A percentile compares a stretch with the other conserved stretches of the same genome.
Evolutionary conservation across 2,329 filamentous ascomycete species (phyloP).

Genomic region (Cordyceps fumosorosea): DNA sequence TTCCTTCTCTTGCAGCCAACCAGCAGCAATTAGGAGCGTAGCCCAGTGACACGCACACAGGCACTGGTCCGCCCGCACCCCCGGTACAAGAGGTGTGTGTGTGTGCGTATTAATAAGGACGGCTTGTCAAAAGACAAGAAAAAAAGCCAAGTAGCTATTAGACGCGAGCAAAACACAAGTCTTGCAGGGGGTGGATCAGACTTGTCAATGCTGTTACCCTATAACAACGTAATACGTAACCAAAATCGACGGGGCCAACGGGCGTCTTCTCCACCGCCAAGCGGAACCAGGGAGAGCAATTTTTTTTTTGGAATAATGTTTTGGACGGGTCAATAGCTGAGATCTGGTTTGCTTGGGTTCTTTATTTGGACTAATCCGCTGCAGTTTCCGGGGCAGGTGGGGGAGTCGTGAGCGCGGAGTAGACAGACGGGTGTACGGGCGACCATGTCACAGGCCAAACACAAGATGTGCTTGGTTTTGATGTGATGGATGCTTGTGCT

Average conservation of each 20-base stretch:
- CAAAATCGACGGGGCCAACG: constrained; percentile 10
- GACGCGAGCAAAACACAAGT: neutral
- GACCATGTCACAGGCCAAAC: neutral
- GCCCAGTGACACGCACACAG: neutral
- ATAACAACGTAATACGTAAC: constrained; percentile 24
- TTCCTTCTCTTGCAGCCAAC: neutral
- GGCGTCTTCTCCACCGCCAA: constrained; percentile 5
- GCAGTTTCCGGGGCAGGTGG: neutral
- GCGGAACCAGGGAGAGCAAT: neutral
- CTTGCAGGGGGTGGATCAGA: neutral
- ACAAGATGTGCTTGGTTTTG: neutral
- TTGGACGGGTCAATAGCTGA: neutral
- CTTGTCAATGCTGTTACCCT: constrained; percentile 20
- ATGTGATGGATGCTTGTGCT: neutral
- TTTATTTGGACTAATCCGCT: neutral
- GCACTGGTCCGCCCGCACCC: neutral
- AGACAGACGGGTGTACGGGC: neutral
- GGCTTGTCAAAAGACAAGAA: neutral
- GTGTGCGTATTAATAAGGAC: neutral
- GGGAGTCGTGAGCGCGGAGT: neutral
- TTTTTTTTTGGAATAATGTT: neutral
- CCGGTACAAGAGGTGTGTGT: neutral
- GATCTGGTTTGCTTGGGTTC: neutral
- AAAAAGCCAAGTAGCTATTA: neutral
- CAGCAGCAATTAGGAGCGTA: neutral